A percentile compares a stretch with the other conserved stretches of the same genome.
phyloP scores from a whole-genome alignment of 1,284 basidiomycete species.

The Heliocybe sulcata region DNA sequence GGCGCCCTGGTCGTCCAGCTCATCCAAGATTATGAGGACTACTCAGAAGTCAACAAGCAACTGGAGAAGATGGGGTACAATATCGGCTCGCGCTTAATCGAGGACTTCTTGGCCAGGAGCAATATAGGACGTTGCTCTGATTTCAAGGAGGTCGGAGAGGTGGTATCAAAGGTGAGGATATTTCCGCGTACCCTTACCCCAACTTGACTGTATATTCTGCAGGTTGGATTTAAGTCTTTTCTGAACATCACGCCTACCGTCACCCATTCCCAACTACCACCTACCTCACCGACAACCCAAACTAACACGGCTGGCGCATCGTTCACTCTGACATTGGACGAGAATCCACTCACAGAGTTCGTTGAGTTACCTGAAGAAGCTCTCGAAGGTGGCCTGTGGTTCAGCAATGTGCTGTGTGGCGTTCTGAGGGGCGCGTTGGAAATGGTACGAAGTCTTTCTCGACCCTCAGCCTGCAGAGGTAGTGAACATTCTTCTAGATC shows the following conservation, averaged over 20 bases:
- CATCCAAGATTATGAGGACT: slow-evolving; percentile 99
- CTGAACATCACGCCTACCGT: slow-evolving; percentile 88
- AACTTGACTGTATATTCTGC: slow-evolving; percentile 2
- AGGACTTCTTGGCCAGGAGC: slow-evolving; percentile 95
- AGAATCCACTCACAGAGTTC: slow-evolving; percentile 96
- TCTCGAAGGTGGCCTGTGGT: slow-evolving; percentile 90
- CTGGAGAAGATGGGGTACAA: slow-evolving; percentile 96
- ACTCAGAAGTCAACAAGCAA: slow-evolving; percentile 81
- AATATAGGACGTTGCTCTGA: slow-evolving; percentile 81
- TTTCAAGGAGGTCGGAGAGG: slow-evolving; percentile 92
- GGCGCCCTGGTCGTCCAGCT: slow-evolving; percentile 97
- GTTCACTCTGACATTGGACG: slow-evolving; percentile 86
- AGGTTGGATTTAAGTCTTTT: slow-evolving; percentile 99
- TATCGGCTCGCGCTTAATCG: slow-evolving; percentile 93
- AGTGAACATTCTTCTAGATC: slow-evolving; percentile 49
- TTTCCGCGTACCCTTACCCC: background rate
- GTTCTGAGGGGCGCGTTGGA: slow-evolving; percentile 91
- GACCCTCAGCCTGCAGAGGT: slow-evolving; percentile 1
- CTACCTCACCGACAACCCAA: slow-evolving; percentile 24
- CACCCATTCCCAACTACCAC: slow-evolving; percentile 53
- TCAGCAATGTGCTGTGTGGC: slow-evolving; percentile 93
- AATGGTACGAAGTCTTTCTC: slow-evolving; percentile 64
- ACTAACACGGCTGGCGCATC: slow-evolving; percentile 36
- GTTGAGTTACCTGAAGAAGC: slow-evolving; percentile 95
- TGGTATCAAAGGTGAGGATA: slow-evolving; percentile 73